Evolutionary conservation across 2,329 filamentous ascomycete species (phyloP).

Genomic region (Lachnellula willkommii): DNA sequence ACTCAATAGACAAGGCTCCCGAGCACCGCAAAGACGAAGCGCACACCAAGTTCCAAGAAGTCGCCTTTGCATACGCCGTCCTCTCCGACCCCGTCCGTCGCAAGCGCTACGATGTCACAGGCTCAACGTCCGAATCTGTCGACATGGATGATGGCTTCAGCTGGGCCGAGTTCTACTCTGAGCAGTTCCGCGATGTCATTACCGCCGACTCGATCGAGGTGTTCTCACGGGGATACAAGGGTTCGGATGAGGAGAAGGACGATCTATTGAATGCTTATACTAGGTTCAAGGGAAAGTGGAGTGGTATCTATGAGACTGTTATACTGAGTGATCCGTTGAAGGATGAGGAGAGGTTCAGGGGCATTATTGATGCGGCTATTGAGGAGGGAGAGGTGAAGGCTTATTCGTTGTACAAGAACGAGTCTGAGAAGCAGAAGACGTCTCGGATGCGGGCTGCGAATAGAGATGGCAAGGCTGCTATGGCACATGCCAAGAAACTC

Average conservation of each 20-base stretch:
- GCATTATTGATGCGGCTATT: slow-evolving; percentile 78
- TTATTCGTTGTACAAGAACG: slow-evolving; percentile 65
- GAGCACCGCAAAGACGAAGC: slow-evolving; percentile 64
- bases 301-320: slow-evolving; percentile 70
- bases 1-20: slow-evolving; percentile 66
- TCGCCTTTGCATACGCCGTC: slow-evolving; percentile 91
- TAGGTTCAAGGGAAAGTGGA: slow-evolving; percentile 67
- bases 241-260: slow-evolving; percentile 74
- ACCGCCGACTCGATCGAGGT: slow-evolving; percentile 68
- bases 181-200: slow-evolving; percentile 74
- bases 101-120: slow-evolving; percentile 82
- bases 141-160: slow-evolving; percentile 74
- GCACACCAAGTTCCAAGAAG: slow-evolving; percentile 76
- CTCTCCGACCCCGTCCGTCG: slow-evolving; percentile 78
- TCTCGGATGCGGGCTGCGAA: slow-evolving; percentile 56
- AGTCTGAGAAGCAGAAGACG: slow-evolving; percentile 60
- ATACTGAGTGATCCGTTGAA: slow-evolving; percentile 81
- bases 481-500: slow-evolving; percentile 68
- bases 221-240: slow-evolving; percentile 75
- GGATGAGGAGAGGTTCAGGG: slow-evolving; percentile 80
- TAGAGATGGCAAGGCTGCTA: slow-evolving; percentile 66
- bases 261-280: slow-evolving; percentile 76
- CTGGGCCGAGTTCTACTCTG: slow-evolving; percentile 85
- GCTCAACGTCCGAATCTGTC: slow-evolving; percentile 79
- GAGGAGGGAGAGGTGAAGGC: slow-evolving; percentile 58